Base-by-base conservation (phyloP, 2,329 filamentous ascomycete species). In the Ophioceras dolichostomum region DNA sequence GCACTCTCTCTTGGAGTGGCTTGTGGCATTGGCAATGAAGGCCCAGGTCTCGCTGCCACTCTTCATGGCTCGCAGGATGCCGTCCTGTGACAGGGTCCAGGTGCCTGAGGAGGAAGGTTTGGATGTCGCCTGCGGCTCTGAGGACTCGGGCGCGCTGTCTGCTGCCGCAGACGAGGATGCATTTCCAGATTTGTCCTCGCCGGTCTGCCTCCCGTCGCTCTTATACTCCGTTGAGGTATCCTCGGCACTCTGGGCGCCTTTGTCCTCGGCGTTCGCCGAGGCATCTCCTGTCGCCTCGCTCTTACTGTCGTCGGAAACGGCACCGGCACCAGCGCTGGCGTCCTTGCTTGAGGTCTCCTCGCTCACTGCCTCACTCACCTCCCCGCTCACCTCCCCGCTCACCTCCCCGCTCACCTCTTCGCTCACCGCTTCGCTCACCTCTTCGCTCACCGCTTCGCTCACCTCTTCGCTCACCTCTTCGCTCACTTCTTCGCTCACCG, bases 1-100 rank as follows among this genome's bases (percentile, higher is more conserved):
- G 32, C 33, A 34, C 18, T 30, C 22, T 20, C 37, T 33, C 33
- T 40, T 40, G 38, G 21, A 19, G 16, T 36, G 37, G 2, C 34
- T 27, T 20, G 41, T 38, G 19, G 39, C 31, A 6, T 34, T 31
- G 5, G 33, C 32, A 17, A 47, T 47, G 19, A 14, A 17, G 8
- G 29, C 40, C 45, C 45, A 45, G 1, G 41, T 29, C 32, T 44
- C 36, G 14, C 43, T 39, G 2, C 41, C 42, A 7, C 42, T 37
- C 38, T 47, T 48, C 37, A 45, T 42, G 10, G 43, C 29, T 10
- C 46, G 38, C n/a, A 49, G 33, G 13, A 41, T 39, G 9, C 43
- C 42, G 16, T 49, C 46, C 30, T 45, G 40, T 5, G 47, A 48
- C 8, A 30, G 32, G n/a, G 42, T 48, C 42, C 45, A 49, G 13